Evolutionary conservation across 108 stramenopile species (phyloP), one percentile per base, ranked within the genome.

Genomic region (Schizochytrium sp.): DNA sequence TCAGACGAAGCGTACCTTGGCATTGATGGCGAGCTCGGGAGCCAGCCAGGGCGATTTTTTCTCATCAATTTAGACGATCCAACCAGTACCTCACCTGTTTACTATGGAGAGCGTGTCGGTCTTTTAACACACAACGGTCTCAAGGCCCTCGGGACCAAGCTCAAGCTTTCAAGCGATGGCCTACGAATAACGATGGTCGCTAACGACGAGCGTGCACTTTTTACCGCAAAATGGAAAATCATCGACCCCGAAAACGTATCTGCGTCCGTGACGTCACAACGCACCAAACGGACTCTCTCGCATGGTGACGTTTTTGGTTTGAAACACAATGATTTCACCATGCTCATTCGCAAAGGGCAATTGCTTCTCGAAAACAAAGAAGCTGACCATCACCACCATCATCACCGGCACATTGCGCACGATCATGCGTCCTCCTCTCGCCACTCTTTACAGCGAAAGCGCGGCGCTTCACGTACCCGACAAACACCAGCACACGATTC

Each of bases 1-100:
- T 53, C 76, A 12, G 45, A 47, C n/a, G 76, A 83, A 83, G 5
- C 16, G 23, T 53, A 83, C 76, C 45, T 83, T 6, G 45, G 45
- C 6, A 53, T 47, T 5, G 25, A 53, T 34, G 76, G 45, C 51
- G 6, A 55, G 51, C 76, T 53, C 51, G 76, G 2, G 51, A 23
- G 18, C 1, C 25, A 25, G 48, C 45, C 51, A 55, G 76, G 48
- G 3, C 76, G 76, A 14, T 83, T 83, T 23, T 47, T 83, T 1
- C 45, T 83, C 18, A 83, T 83, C 28, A 83, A 83, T 83, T 23
- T 83, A 6, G 76, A 83, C 23, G 76, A 83, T 34, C 76, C 76
- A 23, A 47, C 10, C 6, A 83, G 76, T 34, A 83, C 76, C 19
- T 21, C 76, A 4, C 76, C 76, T 12, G 76, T 83, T 6, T 53